Percentiles rank a stretch among this genome's conserved stretches.
phyloP scores from a whole-genome alignment of 2,329 filamentous ascomycete genomes.

The Sarocladium oryzae region DNA sequence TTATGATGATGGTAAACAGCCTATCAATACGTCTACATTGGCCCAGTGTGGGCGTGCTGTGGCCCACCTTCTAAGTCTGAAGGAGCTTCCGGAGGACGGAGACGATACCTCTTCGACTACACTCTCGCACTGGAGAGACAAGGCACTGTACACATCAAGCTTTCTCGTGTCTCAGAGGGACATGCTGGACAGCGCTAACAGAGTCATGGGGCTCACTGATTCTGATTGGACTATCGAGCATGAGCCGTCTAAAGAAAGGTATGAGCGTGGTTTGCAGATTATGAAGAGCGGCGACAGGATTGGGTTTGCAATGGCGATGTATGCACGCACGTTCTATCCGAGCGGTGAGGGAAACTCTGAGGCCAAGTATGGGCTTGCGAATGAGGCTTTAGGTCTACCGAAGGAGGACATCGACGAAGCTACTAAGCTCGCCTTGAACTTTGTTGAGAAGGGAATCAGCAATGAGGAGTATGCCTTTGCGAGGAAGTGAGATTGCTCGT shows the following conservation, averaged over 20 bases:
- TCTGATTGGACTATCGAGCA: conserved; percentile 53
- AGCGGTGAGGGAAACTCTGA: conserved; percentile 34
- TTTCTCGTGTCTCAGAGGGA: conserved; percentile 57
- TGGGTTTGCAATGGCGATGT: conserved; percentile 47
- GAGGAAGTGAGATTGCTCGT: conserved; percentile 2
- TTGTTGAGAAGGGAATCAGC: conserved; percentile 19
- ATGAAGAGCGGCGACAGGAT: conserved; percentile 30
- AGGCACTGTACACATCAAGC: conserved; percentile 43
- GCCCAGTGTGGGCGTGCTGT: conserved; percentile 50
- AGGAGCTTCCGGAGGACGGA: conserved; percentile 35
- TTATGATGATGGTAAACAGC: conserved; percentile 51
- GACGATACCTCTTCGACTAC: conserved; percentile 29
- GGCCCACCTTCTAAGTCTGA: conserved; percentile 40
- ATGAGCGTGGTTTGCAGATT: conserved; percentile 33
- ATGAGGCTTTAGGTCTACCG: conserved; percentile 49
- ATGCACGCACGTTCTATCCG: conserved; percentile 47
- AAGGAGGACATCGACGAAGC: conserved; percentile 52
- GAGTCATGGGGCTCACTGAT: conserved; percentile 50
- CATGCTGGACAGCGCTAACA: conserved; percentile 56
- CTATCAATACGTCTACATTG: conserved; percentile 54
- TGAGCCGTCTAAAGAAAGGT: conserved; percentile 40
- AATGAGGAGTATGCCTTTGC: neutral
- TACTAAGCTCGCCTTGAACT: conserved; percentile 41
- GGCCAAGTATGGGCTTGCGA: conserved; percentile 31
- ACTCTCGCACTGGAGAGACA: conserved; percentile 37